Evolutionary conservation across 805 yeast genomes (phyloP).

Genomic region (Pachysolen tannophilus): DNA sequence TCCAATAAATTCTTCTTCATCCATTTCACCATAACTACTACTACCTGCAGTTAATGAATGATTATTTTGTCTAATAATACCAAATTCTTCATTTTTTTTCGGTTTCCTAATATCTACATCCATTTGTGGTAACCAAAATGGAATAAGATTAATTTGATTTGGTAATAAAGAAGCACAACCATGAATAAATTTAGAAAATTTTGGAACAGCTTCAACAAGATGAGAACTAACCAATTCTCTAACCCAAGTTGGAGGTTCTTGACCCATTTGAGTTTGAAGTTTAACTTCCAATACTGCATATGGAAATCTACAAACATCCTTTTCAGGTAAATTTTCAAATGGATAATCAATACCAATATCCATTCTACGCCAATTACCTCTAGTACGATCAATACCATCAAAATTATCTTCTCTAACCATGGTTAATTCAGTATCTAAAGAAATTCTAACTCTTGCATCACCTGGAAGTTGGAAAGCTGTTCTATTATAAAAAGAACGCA

Average conservation of each 20-base stretch:
- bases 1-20: slow-evolving; percentile 61
- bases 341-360: slow-evolving; percentile 99
- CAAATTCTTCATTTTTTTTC: slow-evolving; percentile 46
- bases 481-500: slow-evolving; percentile 93
- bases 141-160: slow-evolving; percentile 74
- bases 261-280: slow-evolving; percentile 95
- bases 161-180: slow-evolving; percentile 92
- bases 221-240: slow-evolving; percentile 86
- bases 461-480: slow-evolving; percentile 99
- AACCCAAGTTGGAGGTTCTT: slow-evolving; percentile 98
- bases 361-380: slow-evolving; percentile 95
- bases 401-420: slow-evolving; percentile 97
- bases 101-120: slow-evolving; percentile 92
- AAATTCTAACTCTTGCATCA: slow-evolving; percentile 97
- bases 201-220: slow-evolving; percentile 96
- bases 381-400: slow-evolving; percentile 85
- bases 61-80: slow-evolving; percentile 44
- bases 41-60: slow-evolving; percentile 43
- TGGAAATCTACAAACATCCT: slow-evolving; percentile 89
- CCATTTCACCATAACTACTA: too few species aligned
- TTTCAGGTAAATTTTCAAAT: slow-evolving; percentile 73
- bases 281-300: slow-evolving; percentile 97
- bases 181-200: slow-evolving; percentile 94
- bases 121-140: slow-evolving; percentile 99
- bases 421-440: slow-evolving; percentile 93